Conservation (phyloP, 345 rosid genomes). For the Citrus inodora region DNA sequence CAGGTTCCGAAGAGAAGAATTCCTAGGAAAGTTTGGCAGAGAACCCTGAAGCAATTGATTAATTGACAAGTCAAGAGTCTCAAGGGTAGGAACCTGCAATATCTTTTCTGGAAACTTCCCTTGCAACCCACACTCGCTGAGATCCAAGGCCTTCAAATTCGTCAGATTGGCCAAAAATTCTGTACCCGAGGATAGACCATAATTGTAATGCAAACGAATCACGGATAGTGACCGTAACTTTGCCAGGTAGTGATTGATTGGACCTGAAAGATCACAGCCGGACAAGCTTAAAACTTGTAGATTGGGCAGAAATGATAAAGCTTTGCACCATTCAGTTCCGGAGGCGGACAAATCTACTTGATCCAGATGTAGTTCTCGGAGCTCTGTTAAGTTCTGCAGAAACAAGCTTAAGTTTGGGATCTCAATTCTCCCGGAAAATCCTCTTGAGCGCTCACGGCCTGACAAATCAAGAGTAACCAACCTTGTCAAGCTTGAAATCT, state of each 20-base stretch:
- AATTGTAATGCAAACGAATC: constrained; percentile 10
- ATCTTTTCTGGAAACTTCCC: constrained; percentile 17
- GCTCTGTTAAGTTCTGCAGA: constrained; percentile 6
- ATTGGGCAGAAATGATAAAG: constrained; percentile 21
- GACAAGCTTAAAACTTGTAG: constrained; percentile 31
- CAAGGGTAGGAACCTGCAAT: constrained; percentile 13
- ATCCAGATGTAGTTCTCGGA: constrained; percentile 25
- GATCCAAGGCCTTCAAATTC: constrained; percentile 18
- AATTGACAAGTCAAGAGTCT: constrained; percentile 22
- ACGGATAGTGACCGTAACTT: constrained; percentile 18
- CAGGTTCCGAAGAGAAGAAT: constrained; percentile 26
- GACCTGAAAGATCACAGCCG: constrained; percentile 26
- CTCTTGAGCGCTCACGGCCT: too few species aligned
- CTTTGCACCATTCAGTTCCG: constrained; percentile 28
- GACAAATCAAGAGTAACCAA: constrained; percentile 39
- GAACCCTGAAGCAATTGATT: constrained; percentile 28
- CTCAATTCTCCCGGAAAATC: too few species aligned
- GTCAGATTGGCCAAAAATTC: constrained; percentile 19
- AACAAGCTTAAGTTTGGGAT: neutral
- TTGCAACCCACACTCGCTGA: constrained; percentile 1
- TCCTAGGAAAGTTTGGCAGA: constrained; percentile 3
- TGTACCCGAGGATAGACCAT: constrained; percentile 4
- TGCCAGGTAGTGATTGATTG: constrained; percentile 15
- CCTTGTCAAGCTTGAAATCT: constrained; percentile 19
- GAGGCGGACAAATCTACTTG: constrained; percentile 19